phyloP scores from a whole-genome alignment of 2,329 filamentous ascomycete species.

The Botrytis fragariae region DNA sequence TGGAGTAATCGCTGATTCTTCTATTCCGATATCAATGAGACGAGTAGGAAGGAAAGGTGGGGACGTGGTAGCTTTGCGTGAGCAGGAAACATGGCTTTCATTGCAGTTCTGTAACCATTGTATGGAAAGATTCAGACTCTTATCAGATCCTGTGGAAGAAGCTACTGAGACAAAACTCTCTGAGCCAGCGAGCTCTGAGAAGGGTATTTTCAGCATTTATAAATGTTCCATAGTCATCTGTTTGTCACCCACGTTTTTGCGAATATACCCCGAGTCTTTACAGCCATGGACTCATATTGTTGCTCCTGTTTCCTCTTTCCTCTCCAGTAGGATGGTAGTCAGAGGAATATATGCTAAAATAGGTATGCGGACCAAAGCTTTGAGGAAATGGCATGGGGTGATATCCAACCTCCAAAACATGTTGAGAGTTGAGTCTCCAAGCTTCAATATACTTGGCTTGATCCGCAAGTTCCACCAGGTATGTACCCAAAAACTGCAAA shows the following conservation, averaged over 20 bases:
- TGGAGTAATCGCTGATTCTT: background rate
- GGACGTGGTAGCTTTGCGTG: background rate
- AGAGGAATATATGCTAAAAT: no score
- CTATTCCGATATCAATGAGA: background rate
- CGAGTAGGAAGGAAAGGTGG: background rate
- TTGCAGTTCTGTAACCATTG: background rate
- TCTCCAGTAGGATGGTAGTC: no score
- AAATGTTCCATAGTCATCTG: fast-evolving
- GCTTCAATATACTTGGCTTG: background rate
- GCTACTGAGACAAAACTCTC: background rate
- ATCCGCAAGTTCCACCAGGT: background rate
- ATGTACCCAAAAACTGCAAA: background rate
- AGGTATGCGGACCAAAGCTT: no score
- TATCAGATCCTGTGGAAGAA: background rate
- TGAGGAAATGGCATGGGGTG: no score
- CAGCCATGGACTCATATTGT: no score
- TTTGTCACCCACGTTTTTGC: background rate
- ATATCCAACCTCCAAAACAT: no score
- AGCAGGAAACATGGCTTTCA: background rate
- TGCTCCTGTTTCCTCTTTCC: no score
- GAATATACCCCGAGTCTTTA: background rate
- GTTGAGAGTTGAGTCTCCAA: background rate
- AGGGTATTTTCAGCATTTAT: fast-evolving
- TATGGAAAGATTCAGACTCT: background rate
- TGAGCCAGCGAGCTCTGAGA: background rate